Evolutionary conservation across 2,329 filamentous ascomycete species (phyloP).

Genomic region (Camillea tinctor): DNA sequence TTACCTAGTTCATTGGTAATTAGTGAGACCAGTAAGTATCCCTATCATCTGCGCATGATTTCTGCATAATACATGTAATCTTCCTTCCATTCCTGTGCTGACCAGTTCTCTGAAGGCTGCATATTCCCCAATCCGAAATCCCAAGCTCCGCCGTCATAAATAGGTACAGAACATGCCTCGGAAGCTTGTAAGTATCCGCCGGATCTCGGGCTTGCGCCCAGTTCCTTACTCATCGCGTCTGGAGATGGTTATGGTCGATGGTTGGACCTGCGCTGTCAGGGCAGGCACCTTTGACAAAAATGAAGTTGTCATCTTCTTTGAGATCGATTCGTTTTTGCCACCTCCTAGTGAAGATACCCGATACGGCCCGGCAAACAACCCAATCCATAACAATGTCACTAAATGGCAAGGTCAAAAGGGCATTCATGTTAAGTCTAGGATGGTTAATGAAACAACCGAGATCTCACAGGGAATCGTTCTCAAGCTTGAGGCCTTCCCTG

Average conservation of each 20-base stretch:
- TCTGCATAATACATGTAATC: too few relatives aligned
- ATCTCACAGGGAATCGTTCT: conserved; percentile 22
- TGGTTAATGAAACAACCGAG: conserved; percentile 16
- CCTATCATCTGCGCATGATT: too few relatives aligned
- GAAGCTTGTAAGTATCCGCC: conserved; percentile 23
- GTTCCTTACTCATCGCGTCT: background rate
- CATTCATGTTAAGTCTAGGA: conserved; percentile 18
- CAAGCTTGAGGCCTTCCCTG: conserved; percentile 14
- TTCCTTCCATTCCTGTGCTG: too few relatives aligned
- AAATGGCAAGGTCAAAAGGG: conserved; percentile 18
- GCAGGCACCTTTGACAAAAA: conserved; percentile 12
- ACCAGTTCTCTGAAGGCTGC: too few relatives aligned
- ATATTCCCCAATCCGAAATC: too few relatives aligned
- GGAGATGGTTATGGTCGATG: conserved; percentile 22
- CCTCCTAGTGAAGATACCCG: conserved; percentile 2
- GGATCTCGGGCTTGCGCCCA: conserved; percentile 8
- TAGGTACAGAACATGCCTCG: conserved; percentile 2
- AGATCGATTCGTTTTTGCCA: conserved; percentile 30
- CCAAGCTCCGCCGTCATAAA: too few relatives aligned
- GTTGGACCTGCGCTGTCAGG: conserved; percentile 26
- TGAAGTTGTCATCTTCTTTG: conserved; percentile 25
- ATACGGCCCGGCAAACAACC: background rate
- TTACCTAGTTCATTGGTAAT: too few relatives aligned
- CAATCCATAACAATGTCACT: background rate
- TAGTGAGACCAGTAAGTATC: too few relatives aligned